Evolutionary conservation across 371 early-diverging fungal species (phyloP), one percentile per base, ranked within the genome.

Genomic region (Rhizopus arrhizus): DNA sequence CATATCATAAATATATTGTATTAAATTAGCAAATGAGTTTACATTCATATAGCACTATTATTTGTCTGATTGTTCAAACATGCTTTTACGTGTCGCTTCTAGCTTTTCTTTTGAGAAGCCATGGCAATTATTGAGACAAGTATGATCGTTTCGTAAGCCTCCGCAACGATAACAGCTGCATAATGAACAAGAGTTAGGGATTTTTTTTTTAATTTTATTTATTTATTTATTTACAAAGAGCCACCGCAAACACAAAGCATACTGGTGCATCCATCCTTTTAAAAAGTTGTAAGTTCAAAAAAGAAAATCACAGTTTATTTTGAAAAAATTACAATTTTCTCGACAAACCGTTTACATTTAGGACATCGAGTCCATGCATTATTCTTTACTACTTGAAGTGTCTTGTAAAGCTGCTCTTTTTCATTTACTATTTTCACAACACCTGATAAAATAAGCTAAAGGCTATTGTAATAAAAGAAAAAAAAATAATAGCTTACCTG

Each of bases 161-260:
- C 67, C 67, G 40, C 67, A 66, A 33, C 67, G 67, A 55, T 66
- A 66, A 11, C 67, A 66, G 13, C 67, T 66, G 36, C 5, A 16
- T 5, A 15, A 15, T 16, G 38, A 53, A 22, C 41, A 9, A 42
- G 16, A 32, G n/a, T n/a, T 5, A 56, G 6, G 40, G 22, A 42
- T 36, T 36, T 36, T 36, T 9, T 36, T 11, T 36, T 9, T 2
- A 6, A 36, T 36, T 11, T 11, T 36, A 59, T n/a, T 11, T 11
- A 52, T 33, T 12, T 28, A 34, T 35, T 9, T n/a, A 58, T 58
- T 67, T 53, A 67, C 67, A 67, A 67, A 11, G 15, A 33, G 28
- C 47, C 41, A 7, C 59, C 59, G 40, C 67, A 67, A n/a, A 6
- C 9, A 46, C 67, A 67, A 32, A 0, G 15, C 7, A 67, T 51